Base-by-base conservation (phyloP, 768 basidiomycete species). In the Phallus indusiatus region DNA sequence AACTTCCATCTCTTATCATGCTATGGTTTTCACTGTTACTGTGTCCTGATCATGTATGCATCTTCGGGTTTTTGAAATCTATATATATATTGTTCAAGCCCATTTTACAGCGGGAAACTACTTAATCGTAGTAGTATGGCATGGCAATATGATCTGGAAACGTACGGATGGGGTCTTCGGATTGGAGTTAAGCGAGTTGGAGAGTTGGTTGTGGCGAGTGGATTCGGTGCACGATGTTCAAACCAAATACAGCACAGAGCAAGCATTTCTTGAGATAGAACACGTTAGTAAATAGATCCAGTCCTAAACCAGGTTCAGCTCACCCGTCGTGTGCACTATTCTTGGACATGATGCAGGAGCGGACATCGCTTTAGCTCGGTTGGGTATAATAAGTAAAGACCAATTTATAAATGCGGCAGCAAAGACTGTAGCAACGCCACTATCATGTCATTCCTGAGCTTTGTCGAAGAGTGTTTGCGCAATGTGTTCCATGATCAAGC, bases 181-280 rank as follows among this genome's bases (percentile, higher is more conserved):
- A 57, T 47, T 22, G 56, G 56, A 6, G 56, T 57, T 20, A 22
- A 22, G 9, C 34, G 48, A 28, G 20, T 22, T 16, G 24, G 54
- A 37, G 42, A 46, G 28, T 57, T 57, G 4, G 28, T 3, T 28
- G 2, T 28, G 5, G 24, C 7, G 7, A 47, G 56, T 12, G 47
- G 48, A 3, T 49, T 46, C n/a, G 50, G 20, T 18, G 56, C 47
- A 48, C 46, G 56, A 49, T 57, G 56, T 57, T 57, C 9, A 14
- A 12, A 10, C 56, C 56, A 28, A 57, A 57, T 17, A 37, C 20
- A 20, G 49, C 10, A 21, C 47, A 12, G 34, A 57, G 46, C 18
- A 57, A 24, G 7, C 2, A 57, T 24, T 28, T 57, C 56, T 57
- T 36, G 28, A 20, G 16, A 21, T 9, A 49, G 12, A 1, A 57